These are phyloP conservation scores for Erythrobasidium yunnanense DNA, from an alignment of 768 basidiomycete genomes.

Conservation along the genomic window DNA sequence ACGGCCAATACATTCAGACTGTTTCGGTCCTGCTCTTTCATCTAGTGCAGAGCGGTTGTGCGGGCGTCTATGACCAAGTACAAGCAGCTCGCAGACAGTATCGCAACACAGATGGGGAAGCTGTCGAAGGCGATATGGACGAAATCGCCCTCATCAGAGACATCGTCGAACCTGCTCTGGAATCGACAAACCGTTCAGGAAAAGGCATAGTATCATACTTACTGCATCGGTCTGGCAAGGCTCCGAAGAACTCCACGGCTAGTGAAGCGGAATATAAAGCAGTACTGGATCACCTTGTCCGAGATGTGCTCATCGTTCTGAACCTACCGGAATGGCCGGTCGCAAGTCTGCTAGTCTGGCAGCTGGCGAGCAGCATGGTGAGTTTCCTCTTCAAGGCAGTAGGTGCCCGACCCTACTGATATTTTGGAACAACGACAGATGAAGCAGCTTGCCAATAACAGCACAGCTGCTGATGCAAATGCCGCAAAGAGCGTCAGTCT, in stretches of 20 bases:
- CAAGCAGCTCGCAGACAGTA: slow-evolving; percentile 41
- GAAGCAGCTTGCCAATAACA: slow-evolving; percentile 68
- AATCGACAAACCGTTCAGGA: slow-evolving; percentile 72
- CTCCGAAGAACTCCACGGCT: slow-evolving; percentile 60
- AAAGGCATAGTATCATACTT: slow-evolving; percentile 70
- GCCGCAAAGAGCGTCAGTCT: slow-evolving; percentile 79
- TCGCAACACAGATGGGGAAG: slow-evolving; percentile 14
- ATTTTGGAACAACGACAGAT: slow-evolving; percentile 48
- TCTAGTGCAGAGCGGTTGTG: slow-evolving; percentile 88
- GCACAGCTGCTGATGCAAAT: slow-evolving; percentile 61
- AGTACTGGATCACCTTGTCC: slow-evolving; percentile 81
- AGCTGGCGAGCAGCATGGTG: slow-evolving; percentile 79
- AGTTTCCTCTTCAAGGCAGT: slow-evolving; percentile 28
- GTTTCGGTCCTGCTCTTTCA: slow-evolving; percentile 86
- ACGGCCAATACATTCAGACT: slow-evolving; percentile 82
- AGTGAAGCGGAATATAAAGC: slow-evolving; percentile 88
- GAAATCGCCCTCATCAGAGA: not conserved
- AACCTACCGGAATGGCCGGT: slow-evolving; percentile 98
- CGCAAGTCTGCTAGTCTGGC: slow-evolving; percentile 64
- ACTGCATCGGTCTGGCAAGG: slow-evolving; percentile 68
- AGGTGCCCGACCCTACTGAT: not conserved
- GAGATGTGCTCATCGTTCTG: slow-evolving; percentile 73
- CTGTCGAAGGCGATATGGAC: slow-evolving; percentile 24
- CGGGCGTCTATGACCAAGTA: slow-evolving; percentile 56
- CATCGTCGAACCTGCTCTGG: slow-evolving; percentile 50